These are phyloP conservation scores for Hygrocybe punicea DNA, from an alignment of 768 basidiomycete genomes.

Conservation along the genomic window DNA sequence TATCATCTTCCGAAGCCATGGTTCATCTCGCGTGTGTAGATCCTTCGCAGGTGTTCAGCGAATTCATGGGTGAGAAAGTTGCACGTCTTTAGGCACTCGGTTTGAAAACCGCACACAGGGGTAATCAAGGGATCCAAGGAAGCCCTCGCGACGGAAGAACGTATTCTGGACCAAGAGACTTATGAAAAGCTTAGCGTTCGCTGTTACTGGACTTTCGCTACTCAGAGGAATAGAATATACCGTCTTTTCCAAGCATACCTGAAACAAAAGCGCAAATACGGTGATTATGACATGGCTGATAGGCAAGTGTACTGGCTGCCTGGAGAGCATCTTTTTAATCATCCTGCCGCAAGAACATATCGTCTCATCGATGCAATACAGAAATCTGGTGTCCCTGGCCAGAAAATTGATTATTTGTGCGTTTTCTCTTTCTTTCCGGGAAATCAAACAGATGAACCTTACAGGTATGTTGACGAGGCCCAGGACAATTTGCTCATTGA, in stretches of 20 bases:
- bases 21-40: conserved; percentile 38
- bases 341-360: conserved; percentile 43
- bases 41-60: conserved; percentile 58
- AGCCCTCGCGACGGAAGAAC: conserved; percentile 33
- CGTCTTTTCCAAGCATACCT: conserved; percentile 51
- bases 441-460: not conserved
- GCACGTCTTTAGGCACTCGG: not conserved
- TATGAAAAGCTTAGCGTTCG: conserved; percentile 53
- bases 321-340: not conserved
- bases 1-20: not conserved
- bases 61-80: conserved; percentile 53
- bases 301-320: conserved; percentile 34
- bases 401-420: conserved; percentile 55
- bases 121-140: conserved; percentile 69
- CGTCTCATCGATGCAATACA: conserved; percentile 40
- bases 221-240: conserved; percentile 48
- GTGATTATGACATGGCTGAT: conserved; percentile 58
- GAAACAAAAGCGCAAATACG: conserved; percentile 39
- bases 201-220: conserved; percentile 52
- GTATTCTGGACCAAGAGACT: conserved; percentile 41
- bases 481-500: conserved; percentile 73
- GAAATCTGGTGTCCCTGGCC: conserved; percentile 34
- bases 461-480: conserved; percentile 69
- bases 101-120: conserved; percentile 32
- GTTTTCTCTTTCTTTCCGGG: conserved; percentile 11